A percentile compares a stretch with the other conserved stretches of the same genome.
phyloP scores from a whole-genome alignment of 768 basidiomycete genomes.

The Rhodosporidiobolus odoratus region DNA sequence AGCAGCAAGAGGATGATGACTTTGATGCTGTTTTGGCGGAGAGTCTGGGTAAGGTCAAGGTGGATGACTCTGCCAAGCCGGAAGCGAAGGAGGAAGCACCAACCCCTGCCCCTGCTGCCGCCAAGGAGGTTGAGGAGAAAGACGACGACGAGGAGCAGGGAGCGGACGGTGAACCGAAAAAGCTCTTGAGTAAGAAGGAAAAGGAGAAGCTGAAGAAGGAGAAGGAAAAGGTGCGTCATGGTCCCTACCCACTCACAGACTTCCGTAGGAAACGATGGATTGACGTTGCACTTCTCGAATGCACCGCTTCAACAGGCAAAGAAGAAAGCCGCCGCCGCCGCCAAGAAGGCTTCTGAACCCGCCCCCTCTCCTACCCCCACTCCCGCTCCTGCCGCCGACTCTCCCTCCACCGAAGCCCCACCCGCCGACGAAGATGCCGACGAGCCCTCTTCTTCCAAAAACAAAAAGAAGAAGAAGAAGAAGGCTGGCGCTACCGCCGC shows the following conservation, averaged over 20 bases:
- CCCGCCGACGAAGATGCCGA: slow-evolving; percentile 31
- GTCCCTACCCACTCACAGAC: not conserved
- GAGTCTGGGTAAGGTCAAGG: not conserved
- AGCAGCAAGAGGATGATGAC: slow-evolving; percentile 28
- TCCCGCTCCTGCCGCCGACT: slow-evolving; percentile 29
- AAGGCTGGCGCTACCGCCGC: slow-evolving; percentile 42
- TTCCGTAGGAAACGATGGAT: too few relatives aligned
- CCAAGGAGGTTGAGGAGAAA: slow-evolving; percentile 54
- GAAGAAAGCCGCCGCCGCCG: slow-evolving; percentile 88
- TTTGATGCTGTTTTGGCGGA: slow-evolving; percentile 11
- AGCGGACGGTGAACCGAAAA: slow-evolving; percentile 47
- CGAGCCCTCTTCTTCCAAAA: slow-evolving; percentile 33
- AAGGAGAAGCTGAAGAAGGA: slow-evolving; percentile 97
- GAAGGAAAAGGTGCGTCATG: slow-evolving; percentile 68
- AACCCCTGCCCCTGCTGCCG: slow-evolving; percentile 42
- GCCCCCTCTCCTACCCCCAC: slow-evolving; percentile 39
- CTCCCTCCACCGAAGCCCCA: slow-evolving; percentile 16
- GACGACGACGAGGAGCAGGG: slow-evolving; percentile 55
- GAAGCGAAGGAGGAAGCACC: not conserved
- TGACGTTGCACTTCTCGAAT: slow-evolving; percentile 11
- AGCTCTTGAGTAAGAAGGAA: slow-evolving; percentile 85
- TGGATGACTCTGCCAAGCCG: too few relatives aligned
- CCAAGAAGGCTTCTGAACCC: slow-evolving; percentile 57
- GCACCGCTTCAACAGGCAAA: slow-evolving; percentile 59
- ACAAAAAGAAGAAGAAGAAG: slow-evolving; percentile 46